phyloP scores from a whole-genome alignment of 2,329 filamentous ascomycete genomes.

The Cryphonectria carpinicola region DNA sequence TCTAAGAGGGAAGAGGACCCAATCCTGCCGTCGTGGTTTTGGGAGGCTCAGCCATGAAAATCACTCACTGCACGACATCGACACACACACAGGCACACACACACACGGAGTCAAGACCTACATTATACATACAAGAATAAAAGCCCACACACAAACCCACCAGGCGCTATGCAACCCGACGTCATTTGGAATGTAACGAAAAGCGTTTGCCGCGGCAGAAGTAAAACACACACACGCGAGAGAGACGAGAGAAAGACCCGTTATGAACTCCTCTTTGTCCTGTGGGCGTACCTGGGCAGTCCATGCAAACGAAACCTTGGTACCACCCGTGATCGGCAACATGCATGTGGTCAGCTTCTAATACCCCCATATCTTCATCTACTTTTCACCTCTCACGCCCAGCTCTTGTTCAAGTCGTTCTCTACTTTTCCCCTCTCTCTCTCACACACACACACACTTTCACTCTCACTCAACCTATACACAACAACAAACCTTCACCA shows the following conservation, averaged over 20 bases:
- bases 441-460: neutral
- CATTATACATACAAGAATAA: neutral
- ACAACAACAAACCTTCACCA: neutral
- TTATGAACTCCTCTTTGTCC: neutral
- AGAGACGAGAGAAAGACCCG: neutral
- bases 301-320: neutral
- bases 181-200: neutral
- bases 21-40: neutral
- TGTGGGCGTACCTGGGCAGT: too few relatives aligned
- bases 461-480: neutral
- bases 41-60: too few relatives aligned
- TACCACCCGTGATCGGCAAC: neutral
- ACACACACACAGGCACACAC: too few relatives aligned
- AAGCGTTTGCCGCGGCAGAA: neutral
- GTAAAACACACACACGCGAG: neutral
- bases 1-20: neutral
- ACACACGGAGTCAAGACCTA: too few relatives aligned
- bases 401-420: neutral
- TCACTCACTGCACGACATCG: too few relatives aligned
- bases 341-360: neutral
- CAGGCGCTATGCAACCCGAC: neutral
- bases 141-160: too few relatives aligned
- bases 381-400: neutral
- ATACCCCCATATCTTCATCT: neutral
- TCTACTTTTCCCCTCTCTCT: neutral